Percentiles rank a stretch among this genome's conserved stretches.
These are phyloP conservation scores for Aquilaria agallochum DNA, from an alignment of 441 rosid genomes.

Conservation along the genomic window DNA sequence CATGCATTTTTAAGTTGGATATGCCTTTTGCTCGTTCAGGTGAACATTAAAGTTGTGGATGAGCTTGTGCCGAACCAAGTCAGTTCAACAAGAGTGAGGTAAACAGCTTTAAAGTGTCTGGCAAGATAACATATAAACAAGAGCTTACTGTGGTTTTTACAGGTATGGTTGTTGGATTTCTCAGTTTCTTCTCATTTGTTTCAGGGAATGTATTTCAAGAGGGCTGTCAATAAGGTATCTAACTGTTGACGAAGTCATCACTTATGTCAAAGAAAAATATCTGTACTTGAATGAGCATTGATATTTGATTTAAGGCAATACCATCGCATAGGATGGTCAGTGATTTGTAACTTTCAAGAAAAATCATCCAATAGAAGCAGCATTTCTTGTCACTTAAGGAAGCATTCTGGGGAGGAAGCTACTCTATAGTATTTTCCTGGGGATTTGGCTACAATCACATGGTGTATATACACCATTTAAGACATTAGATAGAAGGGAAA, in stretches of 20 bases:
- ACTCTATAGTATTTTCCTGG: no score
- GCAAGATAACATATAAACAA: not conserved
- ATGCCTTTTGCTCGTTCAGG: conserved; percentile 20
- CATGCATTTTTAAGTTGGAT: no score
- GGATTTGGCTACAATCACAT: no score
- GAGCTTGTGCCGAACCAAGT: conserved; percentile 71
- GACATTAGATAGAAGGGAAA: no score
- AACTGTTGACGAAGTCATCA: conserved; percentile 66
- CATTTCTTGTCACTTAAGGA: not conserved
- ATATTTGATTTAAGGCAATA: not conserved
- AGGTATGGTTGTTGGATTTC: not conserved
- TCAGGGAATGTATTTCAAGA: conserved; percentile 71
- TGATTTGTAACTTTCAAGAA: not conserved
- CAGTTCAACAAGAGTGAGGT: conserved; percentile 85
- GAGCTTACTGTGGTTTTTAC: not conserved
- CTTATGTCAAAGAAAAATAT: conserved; percentile 43
- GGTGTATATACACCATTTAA: no score
- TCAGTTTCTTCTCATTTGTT: conserved; percentile 3
- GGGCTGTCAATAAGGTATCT: conserved; percentile 78
- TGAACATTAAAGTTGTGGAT: conserved; percentile 48
- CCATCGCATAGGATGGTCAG: not conserved
- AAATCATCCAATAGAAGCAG: conserved; percentile 1
- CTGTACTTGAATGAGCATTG: conserved; percentile 37
- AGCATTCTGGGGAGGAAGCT: no score
- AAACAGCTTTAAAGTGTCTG: not conserved